phyloP scores from a whole-genome alignment of 148 eudicot genomes.

The Simmondsia chinensis region DNA sequence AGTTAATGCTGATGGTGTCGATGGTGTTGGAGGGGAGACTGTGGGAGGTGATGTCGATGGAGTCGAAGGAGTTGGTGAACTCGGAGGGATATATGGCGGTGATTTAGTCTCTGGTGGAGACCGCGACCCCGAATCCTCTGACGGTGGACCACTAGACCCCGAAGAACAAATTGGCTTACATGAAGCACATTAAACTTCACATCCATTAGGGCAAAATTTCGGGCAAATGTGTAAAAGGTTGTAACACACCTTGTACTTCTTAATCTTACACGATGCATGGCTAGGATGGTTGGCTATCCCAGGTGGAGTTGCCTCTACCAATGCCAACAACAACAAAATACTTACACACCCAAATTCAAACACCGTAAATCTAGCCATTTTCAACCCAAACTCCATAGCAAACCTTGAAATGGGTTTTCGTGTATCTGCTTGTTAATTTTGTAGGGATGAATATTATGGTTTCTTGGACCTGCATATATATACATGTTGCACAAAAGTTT shows the following conservation, averaged over 20 bases:
- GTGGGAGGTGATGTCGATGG: not conserved
- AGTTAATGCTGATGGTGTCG: not conserved
- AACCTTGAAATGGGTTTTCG: no score
- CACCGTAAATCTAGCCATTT: constrained; percentile 25
- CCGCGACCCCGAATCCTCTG: not conserved
- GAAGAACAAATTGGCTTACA: constrained; percentile 41
- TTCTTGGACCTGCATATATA: no score
- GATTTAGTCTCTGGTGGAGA: not conserved
- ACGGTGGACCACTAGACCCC: not conserved
- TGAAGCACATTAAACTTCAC: constrained; percentile 43
- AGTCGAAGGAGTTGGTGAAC: not conserved
- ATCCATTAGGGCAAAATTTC: constrained; percentile 44
- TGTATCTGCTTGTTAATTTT: no score
- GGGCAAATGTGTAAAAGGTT: constrained; percentile 53
- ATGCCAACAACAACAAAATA: constrained; percentile 15
- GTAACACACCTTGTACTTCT: constrained; percentile 39
- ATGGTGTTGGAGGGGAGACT: constrained; percentile 1
- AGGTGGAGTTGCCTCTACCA: constrained; percentile 36
- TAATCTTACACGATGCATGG: constrained; percentile 28
- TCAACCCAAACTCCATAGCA: no score
- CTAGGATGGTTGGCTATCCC: constrained; percentile 37
- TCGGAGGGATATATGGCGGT: not conserved
- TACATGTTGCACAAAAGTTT: no score
- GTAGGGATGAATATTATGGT: no score
- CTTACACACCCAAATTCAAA: constrained; percentile 18